Percentiles rank a stretch among this genome's conserved stretches.
Evolutionary conservation across 441 rosid genomes (phyloP).

Genomic region (Viola pubescens): DNA sequence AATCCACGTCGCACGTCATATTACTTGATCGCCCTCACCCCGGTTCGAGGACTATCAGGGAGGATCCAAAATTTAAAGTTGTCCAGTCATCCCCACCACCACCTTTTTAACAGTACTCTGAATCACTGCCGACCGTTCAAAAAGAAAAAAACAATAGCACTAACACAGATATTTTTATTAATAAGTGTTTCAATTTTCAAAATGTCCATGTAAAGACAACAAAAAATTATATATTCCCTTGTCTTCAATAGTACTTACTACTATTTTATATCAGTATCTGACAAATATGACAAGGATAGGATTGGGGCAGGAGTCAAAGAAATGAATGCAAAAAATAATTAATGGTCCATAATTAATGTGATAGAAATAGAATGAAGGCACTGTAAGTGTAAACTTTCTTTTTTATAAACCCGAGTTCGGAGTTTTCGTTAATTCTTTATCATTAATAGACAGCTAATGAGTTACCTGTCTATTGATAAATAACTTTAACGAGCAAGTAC

Average conservation of each 20-base stretch:
- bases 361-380: neutral
- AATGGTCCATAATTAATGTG: neutral
- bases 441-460: neutral
- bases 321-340: neutral
- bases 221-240: too few relatives aligned
- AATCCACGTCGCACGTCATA: too few relatives aligned
- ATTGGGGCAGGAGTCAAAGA: neutral
- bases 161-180: neutral
- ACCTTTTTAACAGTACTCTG: neutral
- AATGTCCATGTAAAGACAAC: slow-evolving; percentile 3
- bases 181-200: neutral
- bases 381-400: neutral
- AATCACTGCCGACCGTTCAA: slow-evolving; percentile 4
- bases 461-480: neutral
- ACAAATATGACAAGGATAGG: slow-evolving; percentile 3
- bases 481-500: too few relatives aligned
- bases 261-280: neutral
- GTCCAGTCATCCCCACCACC: neutral
- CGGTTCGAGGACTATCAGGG: too few relatives aligned
- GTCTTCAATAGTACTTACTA: neutral
- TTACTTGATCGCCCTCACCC: too few relatives aligned
- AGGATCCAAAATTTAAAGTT: neutral
- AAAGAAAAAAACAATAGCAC: too few relatives aligned
- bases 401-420: neutral
- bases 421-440: neutral